These are phyloP conservation scores for Clonostachys rhizophaga DNA, from an alignment of 2,329 filamentous ascomycete species.

Conservation along the genomic window DNA sequence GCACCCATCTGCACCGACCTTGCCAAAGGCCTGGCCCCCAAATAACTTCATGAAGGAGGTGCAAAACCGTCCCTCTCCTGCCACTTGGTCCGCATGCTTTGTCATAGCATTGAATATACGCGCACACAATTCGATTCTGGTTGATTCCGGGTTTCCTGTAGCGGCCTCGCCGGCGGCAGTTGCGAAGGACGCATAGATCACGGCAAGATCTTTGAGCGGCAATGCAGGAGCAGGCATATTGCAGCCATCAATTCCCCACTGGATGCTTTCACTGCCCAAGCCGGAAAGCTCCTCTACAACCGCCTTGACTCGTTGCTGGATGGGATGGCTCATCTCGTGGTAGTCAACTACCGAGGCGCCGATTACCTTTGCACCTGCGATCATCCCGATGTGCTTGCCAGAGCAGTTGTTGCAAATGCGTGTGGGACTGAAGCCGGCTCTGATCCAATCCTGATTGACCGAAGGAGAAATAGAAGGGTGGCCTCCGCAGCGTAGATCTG, in stretches of 20 bases:
- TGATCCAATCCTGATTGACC: conserved; percentile 32
- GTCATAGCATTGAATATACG: conserved; percentile 36
- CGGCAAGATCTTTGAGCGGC: conserved; percentile 25
- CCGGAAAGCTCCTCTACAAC: conserved; percentile 27
- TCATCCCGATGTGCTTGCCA: conserved; percentile 42
- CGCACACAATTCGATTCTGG: conserved; percentile 9
- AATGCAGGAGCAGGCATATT: conserved; percentile 40
- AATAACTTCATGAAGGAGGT: conserved; percentile 36
- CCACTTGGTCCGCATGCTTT: conserved; percentile 33
- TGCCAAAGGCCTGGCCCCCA: conserved; percentile 31
- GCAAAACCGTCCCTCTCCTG: conserved; percentile 38
- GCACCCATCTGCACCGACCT: conserved; percentile 42
- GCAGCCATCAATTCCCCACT: conserved; percentile 40
- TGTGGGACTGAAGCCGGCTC: conserved; percentile 25
- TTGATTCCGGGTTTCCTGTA: not conserved
- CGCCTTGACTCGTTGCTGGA: conserved; percentile 29
- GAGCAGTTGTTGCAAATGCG: conserved; percentile 39
- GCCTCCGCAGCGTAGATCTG: conserved; percentile 33
- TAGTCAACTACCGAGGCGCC: conserved; percentile 22
- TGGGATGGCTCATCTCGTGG: conserved; percentile 24
- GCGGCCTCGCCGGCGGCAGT: conserved; percentile 14
- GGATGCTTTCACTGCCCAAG: conserved; percentile 14
- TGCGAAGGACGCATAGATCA: conserved; percentile 29
- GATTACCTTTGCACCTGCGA: conserved; percentile 31
- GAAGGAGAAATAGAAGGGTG: conserved; percentile 26